phyloP scores from a whole-genome alignment of 305 asterid species.

The Petunia hybrid region DNA sequence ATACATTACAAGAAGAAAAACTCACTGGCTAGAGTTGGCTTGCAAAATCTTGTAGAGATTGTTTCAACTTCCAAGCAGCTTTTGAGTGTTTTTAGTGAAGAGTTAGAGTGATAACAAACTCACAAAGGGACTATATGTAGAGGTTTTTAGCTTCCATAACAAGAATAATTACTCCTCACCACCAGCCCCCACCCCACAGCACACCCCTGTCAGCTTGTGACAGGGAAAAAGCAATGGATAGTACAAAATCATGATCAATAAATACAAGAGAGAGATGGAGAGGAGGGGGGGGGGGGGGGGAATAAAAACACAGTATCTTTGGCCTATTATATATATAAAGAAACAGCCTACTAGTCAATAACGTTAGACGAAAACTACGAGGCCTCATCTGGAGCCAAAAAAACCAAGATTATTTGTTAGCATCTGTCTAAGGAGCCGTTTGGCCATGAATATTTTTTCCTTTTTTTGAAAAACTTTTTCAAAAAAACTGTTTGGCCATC shows the following conservation, averaged over 20 bases:
- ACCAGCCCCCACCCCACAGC: neutral
- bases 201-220: too few relatives aligned
- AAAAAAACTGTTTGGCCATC: too few relatives aligned
- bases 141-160: neutral
- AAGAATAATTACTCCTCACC: neutral
- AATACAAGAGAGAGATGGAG: neutral
- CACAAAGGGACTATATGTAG: neutral
- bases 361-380: too few relatives aligned
- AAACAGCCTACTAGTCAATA: too few relatives aligned
- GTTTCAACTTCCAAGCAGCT: neutral
- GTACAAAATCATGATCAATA: neutral
- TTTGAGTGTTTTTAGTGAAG: neutral
- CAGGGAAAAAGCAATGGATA: neutral
- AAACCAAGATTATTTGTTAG: too few relatives aligned
- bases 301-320: neutral
- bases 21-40: conserved; percentile 26
- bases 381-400: too few relatives aligned
- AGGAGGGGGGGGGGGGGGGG: neutral
- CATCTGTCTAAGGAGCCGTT: too few relatives aligned
- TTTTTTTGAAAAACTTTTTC: too few relatives aligned
- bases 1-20: neutral
- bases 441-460: too few relatives aligned
- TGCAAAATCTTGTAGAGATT: neutral
- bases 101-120: neutral
- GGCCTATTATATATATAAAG: neutral